phyloP scores from a whole-genome alignment of 345 rosid species.

The Pseudoturritis turrita region DNA sequence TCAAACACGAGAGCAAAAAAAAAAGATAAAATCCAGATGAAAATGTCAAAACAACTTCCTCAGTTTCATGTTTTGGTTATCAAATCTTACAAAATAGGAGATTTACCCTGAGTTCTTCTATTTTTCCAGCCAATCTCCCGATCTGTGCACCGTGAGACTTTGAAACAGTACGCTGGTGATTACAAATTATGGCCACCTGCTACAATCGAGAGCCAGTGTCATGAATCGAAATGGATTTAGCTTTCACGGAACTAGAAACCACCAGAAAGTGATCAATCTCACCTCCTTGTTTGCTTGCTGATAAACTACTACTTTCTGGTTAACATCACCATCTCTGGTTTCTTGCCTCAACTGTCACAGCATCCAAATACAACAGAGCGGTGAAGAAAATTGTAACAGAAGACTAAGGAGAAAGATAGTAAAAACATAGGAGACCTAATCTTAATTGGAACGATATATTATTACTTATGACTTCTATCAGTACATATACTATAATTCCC shows the following conservation, averaged over 20 bases:
- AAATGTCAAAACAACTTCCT: not conserved
- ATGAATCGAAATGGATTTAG: not conserved
- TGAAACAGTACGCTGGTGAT: slow-evolving; percentile 81
- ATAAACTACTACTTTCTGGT: slow-evolving; percentile 61
- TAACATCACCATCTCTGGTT: slow-evolving; percentile 76
- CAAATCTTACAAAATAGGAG: not conserved
- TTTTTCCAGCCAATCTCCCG: not conserved
- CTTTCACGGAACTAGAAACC: not conserved
- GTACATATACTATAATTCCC: not conserved
- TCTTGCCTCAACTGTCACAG: slow-evolving; percentile 60
- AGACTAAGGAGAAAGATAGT: not conserved
- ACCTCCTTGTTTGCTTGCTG: slow-evolving; percentile 87
- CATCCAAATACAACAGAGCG: not conserved
- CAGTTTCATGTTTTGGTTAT: not conserved
- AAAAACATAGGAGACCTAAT: no score
- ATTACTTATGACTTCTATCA: no score
- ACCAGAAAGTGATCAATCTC: no score
- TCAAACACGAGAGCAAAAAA: not conserved
- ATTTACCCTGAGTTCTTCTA: slow-evolving; percentile 36
- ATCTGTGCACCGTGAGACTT: slow-evolving; percentile 53
- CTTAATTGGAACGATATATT: no score
- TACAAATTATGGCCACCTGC: slow-evolving; percentile 96
- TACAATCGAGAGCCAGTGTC: not conserved
- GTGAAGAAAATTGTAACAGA: not conserved
- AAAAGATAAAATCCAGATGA: not conserved